These are phyloP conservation scores for Thecamonas trahens DNA, from an alignment of 78 protist genomes.

Conservation along the genomic window DNA sequence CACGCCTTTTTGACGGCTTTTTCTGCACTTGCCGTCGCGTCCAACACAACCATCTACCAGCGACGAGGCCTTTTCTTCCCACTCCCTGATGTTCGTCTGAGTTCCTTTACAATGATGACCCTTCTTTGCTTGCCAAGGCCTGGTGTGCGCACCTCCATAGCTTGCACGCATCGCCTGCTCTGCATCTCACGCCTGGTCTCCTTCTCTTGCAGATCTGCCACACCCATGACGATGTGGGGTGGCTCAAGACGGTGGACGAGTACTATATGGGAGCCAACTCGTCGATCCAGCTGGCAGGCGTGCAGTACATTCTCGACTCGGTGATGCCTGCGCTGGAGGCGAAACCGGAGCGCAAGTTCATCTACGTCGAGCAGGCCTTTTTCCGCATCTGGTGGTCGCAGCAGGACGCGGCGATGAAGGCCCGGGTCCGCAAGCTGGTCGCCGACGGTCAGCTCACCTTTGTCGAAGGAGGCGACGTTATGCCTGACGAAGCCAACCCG, in stretches of 20 bases:
- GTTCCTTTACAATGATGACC: no score
- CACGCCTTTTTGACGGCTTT: no score
- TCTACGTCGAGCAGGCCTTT: slow-evolving; percentile 72
- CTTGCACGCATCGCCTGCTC: no score
- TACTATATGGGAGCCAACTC: slow-evolving; percentile 61
- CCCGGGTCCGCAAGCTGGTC: slow-evolving; percentile 42
- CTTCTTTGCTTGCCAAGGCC: no score
- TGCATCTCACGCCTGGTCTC: no score
- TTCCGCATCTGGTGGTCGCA: slow-evolving; percentile 74
- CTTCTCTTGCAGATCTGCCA: neutral
- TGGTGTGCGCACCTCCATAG: no score
- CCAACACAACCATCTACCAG: no score
- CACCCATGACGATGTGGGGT: slow-evolving; percentile 71
- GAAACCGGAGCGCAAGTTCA: slow-evolving; percentile 68
- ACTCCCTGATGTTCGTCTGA: no score
- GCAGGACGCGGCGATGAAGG: slow-evolving; percentile 30
- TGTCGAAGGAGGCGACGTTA: slow-evolving; percentile 52
- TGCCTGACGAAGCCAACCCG: slow-evolving; percentile 4
- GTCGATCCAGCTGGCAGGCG: slow-evolving; percentile 52
- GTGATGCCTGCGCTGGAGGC: slow-evolving; percentile 24
- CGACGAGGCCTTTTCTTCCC: no score
- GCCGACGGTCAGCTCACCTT: slow-evolving; percentile 64
- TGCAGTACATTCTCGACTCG: slow-evolving; percentile 53
- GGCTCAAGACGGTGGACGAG: slow-evolving; percentile 85
- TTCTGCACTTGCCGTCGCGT: no score